Base-by-base conservation (phyloP, 371 early-diverging fungal species). In the Zopfochytrium polystomum region DNA sequence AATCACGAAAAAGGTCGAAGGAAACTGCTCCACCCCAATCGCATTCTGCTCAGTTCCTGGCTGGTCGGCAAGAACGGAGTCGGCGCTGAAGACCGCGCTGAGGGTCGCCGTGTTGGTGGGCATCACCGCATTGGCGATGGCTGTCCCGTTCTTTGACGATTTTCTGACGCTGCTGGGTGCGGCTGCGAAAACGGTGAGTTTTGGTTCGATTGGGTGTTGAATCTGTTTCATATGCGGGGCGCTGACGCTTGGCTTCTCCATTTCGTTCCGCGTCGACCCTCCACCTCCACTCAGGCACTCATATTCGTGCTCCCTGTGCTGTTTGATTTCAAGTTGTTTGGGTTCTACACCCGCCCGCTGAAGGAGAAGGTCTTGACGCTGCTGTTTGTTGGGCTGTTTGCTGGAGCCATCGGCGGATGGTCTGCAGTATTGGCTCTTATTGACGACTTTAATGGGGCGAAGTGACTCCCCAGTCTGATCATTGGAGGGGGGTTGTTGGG, bases 21-120 rank as follows among this genome's bases (percentile, higher is more conserved):
- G 86, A 33, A 77, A 76, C 31, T 74, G 88, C 6, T 63, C 80
- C 13, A 92, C 90, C 2, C 96, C 96, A 0, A 72, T 97, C 26
- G 91, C 93, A 0, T 83, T 98, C 38, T 95, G 95, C 73, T 90
- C 96, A 18, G 86, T 90, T 34, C 90, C 93, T 53, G 99, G 99
- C 38, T 52, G 60, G 7, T 11, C 30, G 30, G 35, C 34, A 18
- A 33, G 20, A 26, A 25, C 46, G 5, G 67, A 61, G 6, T 49
- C 25, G 5, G 13, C 18, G 25, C 46, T 31, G 3, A 31, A 67
- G 31, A 29, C 79, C 11, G 22, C 71, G 20, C 66, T 87, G 43
- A 84, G 91, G 30, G 76, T 81, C 2, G 52, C 67, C 13, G 72
- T 85, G 44, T 64, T 85, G 50, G 79, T 77, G 6, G 74, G 82